phyloP scores from a whole-genome alignment of 352 stramenopile genomes.

The Aphanomyces cochlioides region DNA sequence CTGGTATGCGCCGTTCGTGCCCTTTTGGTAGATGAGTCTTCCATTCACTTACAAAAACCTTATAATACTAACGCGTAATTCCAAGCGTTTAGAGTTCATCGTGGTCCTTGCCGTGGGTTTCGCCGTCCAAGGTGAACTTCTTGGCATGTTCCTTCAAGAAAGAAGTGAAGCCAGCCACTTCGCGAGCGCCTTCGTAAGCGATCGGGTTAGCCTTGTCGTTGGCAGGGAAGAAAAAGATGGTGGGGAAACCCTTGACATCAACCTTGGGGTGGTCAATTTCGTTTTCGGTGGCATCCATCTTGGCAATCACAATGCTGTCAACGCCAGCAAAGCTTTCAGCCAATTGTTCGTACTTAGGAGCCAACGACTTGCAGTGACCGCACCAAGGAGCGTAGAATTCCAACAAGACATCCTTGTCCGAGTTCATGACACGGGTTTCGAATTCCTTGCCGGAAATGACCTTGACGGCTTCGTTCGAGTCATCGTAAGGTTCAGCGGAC shows the following conservation, averaged over 20 bases:
- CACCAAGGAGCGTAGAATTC: conserved; percentile 82
- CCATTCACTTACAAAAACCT: conserved; percentile 6
- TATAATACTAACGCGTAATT: conserved; percentile 15
- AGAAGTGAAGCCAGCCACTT: conserved; percentile 76
- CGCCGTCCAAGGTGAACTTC: conserved; percentile 71
- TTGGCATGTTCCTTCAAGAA: conserved; percentile 88
- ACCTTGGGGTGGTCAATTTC: conserved; percentile 90
- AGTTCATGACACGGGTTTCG: conserved; percentile 82
- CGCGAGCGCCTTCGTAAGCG: conserved; percentile 77
- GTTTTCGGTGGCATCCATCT: conserved; percentile 95
- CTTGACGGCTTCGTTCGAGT: conserved; percentile 87
- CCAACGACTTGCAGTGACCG: conserved; percentile 81
- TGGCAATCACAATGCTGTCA: conserved; percentile 90
- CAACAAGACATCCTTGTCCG: conserved; percentile 82
- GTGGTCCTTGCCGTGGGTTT: conserved; percentile 56
- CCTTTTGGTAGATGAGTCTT: conserved; percentile 21
- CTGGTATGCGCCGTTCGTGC: conserved; percentile 28
- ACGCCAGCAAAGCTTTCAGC: conserved; percentile 85
- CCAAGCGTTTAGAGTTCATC: conserved; percentile 51
- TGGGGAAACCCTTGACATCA: conserved; percentile 92
- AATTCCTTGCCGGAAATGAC: conserved; percentile 92
- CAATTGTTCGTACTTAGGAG: conserved; percentile 88
- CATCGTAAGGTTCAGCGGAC: conserved; percentile 86
- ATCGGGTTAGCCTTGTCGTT: conserved; percentile 86
- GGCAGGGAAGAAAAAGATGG: conserved; percentile 92